Percentiles rank a stretch among this genome's conserved stretches.
Conservation (phyloP, 2,329 filamentous ascomycete species). For the Curvularia spicifera region DNA sequence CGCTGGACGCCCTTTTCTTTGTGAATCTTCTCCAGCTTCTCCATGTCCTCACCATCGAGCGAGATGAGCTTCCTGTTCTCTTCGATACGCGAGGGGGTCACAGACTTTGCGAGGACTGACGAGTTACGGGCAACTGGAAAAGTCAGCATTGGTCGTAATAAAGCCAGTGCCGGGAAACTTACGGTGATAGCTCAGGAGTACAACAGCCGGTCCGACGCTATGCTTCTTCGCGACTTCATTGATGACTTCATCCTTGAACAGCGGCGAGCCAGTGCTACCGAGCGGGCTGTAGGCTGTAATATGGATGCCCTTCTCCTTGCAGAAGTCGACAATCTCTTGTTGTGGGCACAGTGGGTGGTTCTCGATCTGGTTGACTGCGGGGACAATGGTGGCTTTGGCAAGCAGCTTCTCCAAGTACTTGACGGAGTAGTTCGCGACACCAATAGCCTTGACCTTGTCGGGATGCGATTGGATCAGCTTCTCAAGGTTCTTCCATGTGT, state of each 20-base stretch:
- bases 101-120: conserved; percentile 76
- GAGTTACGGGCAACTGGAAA: conserved; percentile 66
- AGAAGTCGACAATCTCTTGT: conserved; percentile 73
- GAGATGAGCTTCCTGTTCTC: conserved; percentile 72
- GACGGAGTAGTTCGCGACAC: conserved; percentile 58
- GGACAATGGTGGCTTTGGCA: conserved; percentile 66
- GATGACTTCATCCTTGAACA: conserved; percentile 57
- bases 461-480: conserved; percentile 57
- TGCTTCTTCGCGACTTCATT: conserved; percentile 59
- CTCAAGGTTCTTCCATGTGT: conserved; percentile 81
- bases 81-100: conserved; percentile 71
- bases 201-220: conserved; percentile 57
- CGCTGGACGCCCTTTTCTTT: conserved; percentile 56
- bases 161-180: conserved; percentile 40
- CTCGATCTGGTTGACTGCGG: conserved; percentile 75
- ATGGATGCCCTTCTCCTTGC: conserved; percentile 71
- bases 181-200: conserved; percentile 77
- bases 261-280: conserved; percentile 56
- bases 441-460: conserved; percentile 58
- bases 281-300: conserved; percentile 71
- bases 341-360: conserved; percentile 75
- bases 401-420: conserved; percentile 59
- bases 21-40: conserved; percentile 55
- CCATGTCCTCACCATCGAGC: conserved; percentile 68
- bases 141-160: conserved; percentile 4